Evolutionary conservation across 495 filamentous ascomycete genomes (phyloP).

Genomic region (Lasiosphaeris hirsuta): DNA sequence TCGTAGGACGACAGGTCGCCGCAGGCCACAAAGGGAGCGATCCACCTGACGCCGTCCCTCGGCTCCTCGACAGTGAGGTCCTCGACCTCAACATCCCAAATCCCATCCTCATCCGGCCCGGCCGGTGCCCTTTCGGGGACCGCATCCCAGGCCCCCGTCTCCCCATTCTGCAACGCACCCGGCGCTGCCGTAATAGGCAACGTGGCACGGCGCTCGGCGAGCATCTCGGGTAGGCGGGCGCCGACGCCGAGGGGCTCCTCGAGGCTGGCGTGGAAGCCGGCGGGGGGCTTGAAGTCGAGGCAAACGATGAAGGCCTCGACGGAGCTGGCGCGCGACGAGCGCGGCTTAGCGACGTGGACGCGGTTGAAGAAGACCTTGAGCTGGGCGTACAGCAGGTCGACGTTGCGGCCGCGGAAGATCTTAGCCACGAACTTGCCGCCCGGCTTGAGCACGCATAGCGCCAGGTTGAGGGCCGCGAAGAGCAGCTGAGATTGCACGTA

Average conservation of each 20-base stretch:
- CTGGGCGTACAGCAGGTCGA: conserved; percentile 88
- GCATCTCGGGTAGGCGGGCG: conserved; percentile 47
- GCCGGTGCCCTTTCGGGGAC: conserved; percentile 7
- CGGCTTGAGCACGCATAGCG: conserved; percentile 82
- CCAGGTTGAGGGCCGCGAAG: conserved; percentile 87
- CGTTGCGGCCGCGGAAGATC: conserved; percentile 91
- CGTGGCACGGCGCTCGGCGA: conserved; percentile 30
- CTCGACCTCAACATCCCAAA: conserved; percentile 56
- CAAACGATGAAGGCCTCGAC: conserved; percentile 96
- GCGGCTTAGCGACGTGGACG: conserved; percentile 87
- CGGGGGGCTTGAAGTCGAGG: conserved; percentile 70
- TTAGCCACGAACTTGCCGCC: conserved; percentile 97
- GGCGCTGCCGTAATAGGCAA: conserved; percentile 36
- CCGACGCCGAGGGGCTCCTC: conserved; percentile 63
- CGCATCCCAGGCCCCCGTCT: conserved; percentile 41
- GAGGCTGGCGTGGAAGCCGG: conserved; percentile 61
- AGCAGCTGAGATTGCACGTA: conserved; percentile 96
- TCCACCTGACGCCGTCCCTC: conserved; percentile 62
- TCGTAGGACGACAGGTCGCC: conserved; percentile 94
- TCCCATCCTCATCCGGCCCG: conserved; percentile 51
- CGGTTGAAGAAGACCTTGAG: conserved; percentile 83
- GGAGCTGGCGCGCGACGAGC: conserved; percentile 88
- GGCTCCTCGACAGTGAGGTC: conserved; percentile 38
- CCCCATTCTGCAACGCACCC: conserved; percentile 36
- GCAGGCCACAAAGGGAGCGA: conserved; percentile 92